A percentile compares a stretch with the other conserved stretches of the same genome.
Evolutionary conservation across 805 yeast species (phyloP).

Genomic region (Kuraishia hungarica): DNA sequence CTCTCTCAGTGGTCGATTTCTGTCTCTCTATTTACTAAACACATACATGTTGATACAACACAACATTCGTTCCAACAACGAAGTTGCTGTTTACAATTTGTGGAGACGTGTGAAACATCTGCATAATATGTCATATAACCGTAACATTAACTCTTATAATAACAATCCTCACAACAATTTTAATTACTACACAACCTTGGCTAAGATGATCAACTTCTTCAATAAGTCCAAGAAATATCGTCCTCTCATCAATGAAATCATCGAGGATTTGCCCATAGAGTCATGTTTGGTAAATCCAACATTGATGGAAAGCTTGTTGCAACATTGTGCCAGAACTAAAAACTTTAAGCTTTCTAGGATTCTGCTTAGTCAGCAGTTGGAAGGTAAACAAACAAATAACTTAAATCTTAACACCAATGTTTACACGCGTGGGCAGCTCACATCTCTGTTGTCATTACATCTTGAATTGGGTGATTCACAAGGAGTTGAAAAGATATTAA

Average conservation of each 20-base stretch:
- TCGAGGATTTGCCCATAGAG: conserved; percentile 22
- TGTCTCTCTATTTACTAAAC: not conserved
- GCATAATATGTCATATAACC: conserved; percentile 19
- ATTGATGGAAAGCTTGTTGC: conserved; percentile 21
- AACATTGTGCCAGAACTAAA: conserved; percentile 18
- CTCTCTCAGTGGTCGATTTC: not conserved
- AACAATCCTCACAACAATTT: conserved; percentile 20
- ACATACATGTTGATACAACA: conserved; percentile 17
- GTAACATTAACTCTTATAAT: conserved; percentile 13
- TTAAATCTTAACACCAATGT: conserved; percentile 12
- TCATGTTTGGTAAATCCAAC: conserved; percentile 23
- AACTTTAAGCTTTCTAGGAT: conserved; percentile 17
- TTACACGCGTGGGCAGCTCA: conserved; percentile 19
- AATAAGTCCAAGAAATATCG: conserved; percentile 21
- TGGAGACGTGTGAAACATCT: conserved; percentile 22
- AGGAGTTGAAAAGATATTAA: conserved; percentile 19
- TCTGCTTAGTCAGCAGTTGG: conserved; percentile 8
- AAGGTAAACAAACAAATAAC: conserved; percentile 13
- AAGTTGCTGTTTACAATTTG: conserved; percentile 15
- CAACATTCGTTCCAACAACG: conserved; percentile 15
- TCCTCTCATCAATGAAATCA: conserved; percentile 14
- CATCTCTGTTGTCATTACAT: conserved; percentile 19
- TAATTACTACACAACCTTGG: conserved; percentile 15
- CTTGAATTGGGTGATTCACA: conserved; percentile 17
- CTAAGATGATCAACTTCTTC: conserved; percentile 17